Base-by-base conservation (phyloP, 2,329 filamentous ascomycete species). In the Geoglossum cookeanum region DNA sequence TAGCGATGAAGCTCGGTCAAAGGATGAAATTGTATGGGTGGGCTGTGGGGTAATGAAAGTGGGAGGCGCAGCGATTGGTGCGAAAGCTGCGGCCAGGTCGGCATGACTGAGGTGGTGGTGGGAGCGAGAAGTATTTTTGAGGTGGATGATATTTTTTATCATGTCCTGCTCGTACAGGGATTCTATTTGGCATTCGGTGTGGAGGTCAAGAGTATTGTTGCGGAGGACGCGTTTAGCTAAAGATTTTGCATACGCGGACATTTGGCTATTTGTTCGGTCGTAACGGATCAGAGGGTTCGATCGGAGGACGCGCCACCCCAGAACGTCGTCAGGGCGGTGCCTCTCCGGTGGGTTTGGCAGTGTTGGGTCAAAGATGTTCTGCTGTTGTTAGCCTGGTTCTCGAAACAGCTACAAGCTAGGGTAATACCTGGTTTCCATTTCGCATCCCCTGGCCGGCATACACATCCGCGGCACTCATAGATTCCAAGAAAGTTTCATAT, bases 1-100 rank as follows among this genome's bases (percentile, higher is more conserved):
- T 22, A 83, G 73, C 0, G 69, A 67, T 63, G 85, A 71, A 0
- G 81, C 80, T 48, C 85, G 80, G 63, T 95, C 88, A 62, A 95
- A 88, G 0, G 84, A 80, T 0, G 87, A 90, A 6, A 64, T 60
- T 42, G 64, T 62, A 15, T 65, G 59, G 53, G 57, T 65, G 1
- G 67, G 64, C 60, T 75, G 77, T 33, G 77, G 75, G 0, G 74
- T 70, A 1, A 54, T 17, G 55, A 42, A 29, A 42, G 29, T 17
- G 33, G 67, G 65, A 6, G 66, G 59, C 37, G 69, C 68, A 58
- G 74, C 74, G 44, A 83, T 70, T 4, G 75, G 68, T 55, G 77
- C 75, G 60, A 83, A 75, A 27, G 74, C 74, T 13, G 67, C 62
- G 2, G 70, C 68, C 59, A 79, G 75, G 35, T 70, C 65, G 7